Base-by-base conservation (phyloP, 2,329 filamentous ascomycete species). In the Aspergillus ustus region DNA sequence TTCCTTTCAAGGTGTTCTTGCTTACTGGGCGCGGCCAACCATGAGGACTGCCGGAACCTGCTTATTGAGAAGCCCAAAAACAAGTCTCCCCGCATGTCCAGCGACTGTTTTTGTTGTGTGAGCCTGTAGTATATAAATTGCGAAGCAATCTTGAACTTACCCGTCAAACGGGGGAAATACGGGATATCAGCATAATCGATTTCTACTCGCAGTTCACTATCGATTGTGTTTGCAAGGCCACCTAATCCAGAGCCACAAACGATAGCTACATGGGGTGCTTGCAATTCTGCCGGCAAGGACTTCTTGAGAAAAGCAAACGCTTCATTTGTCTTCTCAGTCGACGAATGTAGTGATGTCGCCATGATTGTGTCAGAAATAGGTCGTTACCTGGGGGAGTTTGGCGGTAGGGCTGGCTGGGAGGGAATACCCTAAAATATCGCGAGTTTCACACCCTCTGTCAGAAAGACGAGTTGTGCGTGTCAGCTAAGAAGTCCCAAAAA, bases 161-260 rank as follows among this genome's bases (percentile, higher is more conserved):
- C 87, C 58, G 85, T 88, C 60, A 84, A 83, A 61, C 78, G 76
- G 34, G 87, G 85, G 63, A 89, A 89, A 70, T 87, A 80, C 9
- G 87, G 87, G 67, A 89, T 86, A 50, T 82, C 79, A 44, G 77
- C 77, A 70, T 89, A 89, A 17, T 83, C 79, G 68, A 85, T 82
- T 69, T 85, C 84, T 59, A 83, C 77, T 59, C 80, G 80, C 7
- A 79, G 78, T 29, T 80, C 77, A 20, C 78, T 68, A 55, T 86
- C 77, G 50, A 89, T 81, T 3, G 83, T 85, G 60, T 84, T 79
- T 61, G 82, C 85, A 40, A 90, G 81, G 1, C 86, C 86, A 45
- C 86, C 86, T 8, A 90, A 75, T 3, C 87, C 87, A 53, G 86
- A 88, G 34, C 87, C 87, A 71, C 87, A 90, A 25, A 89, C 83